Evolutionary conservation across 495 filamentous ascomycete genomes (phyloP), one percentile per base, ranked within the genome.

Genomic region (Saxophila tyrrhenica): DNA sequence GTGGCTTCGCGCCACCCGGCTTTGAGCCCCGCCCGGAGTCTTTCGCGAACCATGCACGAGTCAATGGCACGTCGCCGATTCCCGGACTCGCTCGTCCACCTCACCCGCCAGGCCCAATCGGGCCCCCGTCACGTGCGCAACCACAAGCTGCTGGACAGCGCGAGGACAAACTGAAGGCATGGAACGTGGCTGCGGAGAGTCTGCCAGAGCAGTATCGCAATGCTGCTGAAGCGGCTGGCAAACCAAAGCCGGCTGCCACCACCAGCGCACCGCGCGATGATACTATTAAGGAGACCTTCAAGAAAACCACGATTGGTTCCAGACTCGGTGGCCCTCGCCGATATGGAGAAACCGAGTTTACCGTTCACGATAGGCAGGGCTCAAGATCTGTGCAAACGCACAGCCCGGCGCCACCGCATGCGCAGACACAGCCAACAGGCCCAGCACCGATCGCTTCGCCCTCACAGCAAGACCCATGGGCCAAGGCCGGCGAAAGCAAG

Each of bases 61-160:
- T 47, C 11, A 52, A 45, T 23, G 58, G 54, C 11, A 42, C 49
- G 0, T 56, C 51, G n/a, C 53, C 65, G 15, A 50, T 56, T 17
- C 62, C 55, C 43, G 51, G 54, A 1, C 39, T 59, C 23, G 46
- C 38, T n/a, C 45, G 55, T 38, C 42, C 49, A 48, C 11, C 57
- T 20, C 47, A 55, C 19, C 21, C 42, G 2, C 66, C 66, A 15
- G 62, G 58, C 0, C 65, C 62, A 10, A 68, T 68, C 45, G 65
- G 56, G 52, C 65, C 65, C 15, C 65, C 65, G 11, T 56, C 58
- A 20, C 58, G 58, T 32, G 50, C 58, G 11, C 54, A 57, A 17
- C 50, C 44, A 35, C 52, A 51, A 38, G 39, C 32, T 19, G 25
- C 47, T 24, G 20, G 1, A 5, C 52, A 45, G 2, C n/a, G 29